Percentiles rank a stretch among this genome's conserved stretches.
Evolutionary conservation across 768 basidiomycete genomes (phyloP).

Genomic region (Mycena sanguinolenta): DNA sequence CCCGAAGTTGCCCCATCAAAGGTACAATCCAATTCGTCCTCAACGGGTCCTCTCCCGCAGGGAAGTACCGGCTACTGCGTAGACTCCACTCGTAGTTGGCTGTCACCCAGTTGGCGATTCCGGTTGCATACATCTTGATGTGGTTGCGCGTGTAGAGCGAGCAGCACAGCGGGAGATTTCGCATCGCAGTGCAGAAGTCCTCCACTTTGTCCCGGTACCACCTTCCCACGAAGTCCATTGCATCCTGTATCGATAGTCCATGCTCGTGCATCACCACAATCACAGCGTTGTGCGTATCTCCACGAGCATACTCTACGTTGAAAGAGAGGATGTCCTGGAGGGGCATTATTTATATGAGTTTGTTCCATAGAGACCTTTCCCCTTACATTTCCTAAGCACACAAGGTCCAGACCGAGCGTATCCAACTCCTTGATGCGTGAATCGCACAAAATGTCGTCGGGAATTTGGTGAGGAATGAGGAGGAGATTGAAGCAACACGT

Average conservation of each 20-base stretch:
- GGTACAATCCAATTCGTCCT: background rate
- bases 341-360: background rate
- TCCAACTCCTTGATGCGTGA: background rate
- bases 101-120: constrained; percentile 10
- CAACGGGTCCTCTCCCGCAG: background rate
- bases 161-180: background rate
- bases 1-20: background rate
- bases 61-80: background rate
- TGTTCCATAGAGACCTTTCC: too few species aligned
- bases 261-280: constrained; percentile 12
- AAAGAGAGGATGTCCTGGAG: constrained; percentile 16
- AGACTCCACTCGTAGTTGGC: too few species aligned
- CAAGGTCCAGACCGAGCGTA: background rate
- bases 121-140: background rate
- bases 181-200: background rate
- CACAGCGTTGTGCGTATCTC: constrained; percentile 13
- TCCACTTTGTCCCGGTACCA: background rate
- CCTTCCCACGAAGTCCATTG: background rate
- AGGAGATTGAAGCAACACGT: background rate
- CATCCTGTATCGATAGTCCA: background rate
- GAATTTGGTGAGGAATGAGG: background rate
- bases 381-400: constrained; percentile 1
- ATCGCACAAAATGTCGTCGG: background rate
- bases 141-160: background rate
- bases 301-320: constrained; percentile 12